Conservation (phyloP, 2,329 filamentous ascomycete genomes). For the Cladosporium colombiae region DNA sequence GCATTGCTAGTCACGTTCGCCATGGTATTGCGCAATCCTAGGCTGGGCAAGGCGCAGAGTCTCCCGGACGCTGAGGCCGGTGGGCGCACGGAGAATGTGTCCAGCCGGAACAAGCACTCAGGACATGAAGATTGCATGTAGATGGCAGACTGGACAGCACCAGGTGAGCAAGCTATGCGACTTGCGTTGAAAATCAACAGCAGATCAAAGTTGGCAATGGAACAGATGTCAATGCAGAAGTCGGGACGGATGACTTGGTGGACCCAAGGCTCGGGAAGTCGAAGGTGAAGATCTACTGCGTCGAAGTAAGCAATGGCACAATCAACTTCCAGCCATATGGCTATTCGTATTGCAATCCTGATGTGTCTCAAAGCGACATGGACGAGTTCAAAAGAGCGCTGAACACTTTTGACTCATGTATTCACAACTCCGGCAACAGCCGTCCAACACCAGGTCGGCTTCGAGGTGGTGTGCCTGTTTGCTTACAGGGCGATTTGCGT, state of each 20-base stretch:
- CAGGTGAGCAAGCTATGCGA: background rate
- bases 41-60: slow-evolving; percentile 49
- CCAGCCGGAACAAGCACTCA: background rate
- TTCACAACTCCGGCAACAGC: no score
- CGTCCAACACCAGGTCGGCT: background rate
- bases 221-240: background rate
- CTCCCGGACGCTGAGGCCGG: slow-evolving; percentile 43
- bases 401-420: no score
- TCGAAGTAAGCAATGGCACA: background rate
- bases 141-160: background rate
- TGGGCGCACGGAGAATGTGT: background rate
- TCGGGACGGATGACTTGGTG: background rate
- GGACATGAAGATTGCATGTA: background rate
- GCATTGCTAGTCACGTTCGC: slow-evolving; percentile 50
- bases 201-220: background rate
- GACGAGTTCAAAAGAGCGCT: no score
- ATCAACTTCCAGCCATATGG: background rate
- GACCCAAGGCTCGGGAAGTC: no score
- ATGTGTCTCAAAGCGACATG: no score
- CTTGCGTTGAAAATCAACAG: background rate
- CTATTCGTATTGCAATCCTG: no score
- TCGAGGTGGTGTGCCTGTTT: background rate
- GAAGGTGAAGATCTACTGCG: background rate
- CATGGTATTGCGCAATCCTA: slow-evolving; percentile 49
- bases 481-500: no score